Evolutionary conservation across 352 stramenopile species (phyloP).

Genomic region (Elongisporangium prolatum): DNA sequence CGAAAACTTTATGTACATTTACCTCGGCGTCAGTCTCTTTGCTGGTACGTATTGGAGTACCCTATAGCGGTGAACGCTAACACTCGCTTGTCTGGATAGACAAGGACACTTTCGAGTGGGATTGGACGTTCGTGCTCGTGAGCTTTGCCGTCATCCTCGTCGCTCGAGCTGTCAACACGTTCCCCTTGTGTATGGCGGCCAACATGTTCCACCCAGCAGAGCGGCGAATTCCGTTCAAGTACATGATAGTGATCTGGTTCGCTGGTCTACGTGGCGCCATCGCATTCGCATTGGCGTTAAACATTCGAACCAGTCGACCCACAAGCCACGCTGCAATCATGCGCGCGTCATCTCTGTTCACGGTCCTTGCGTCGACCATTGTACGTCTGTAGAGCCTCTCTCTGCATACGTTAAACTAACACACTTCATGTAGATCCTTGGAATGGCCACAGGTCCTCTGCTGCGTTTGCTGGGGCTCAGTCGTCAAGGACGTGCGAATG

Average conservation of each 20-base stretch:
- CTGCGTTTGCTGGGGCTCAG: slow-evolving; percentile 18
- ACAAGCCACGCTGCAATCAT: slow-evolving; percentile 34
- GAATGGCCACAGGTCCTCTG: slow-evolving; percentile 34
- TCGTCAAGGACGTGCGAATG: neutral
- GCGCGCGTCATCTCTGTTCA: slow-evolving; percentile 50
- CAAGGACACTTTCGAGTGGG: slow-evolving; percentile 26
- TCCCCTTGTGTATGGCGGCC: slow-evolving; percentile 29
- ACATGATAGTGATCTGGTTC: slow-evolving; percentile 71
- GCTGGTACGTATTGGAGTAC: no score
- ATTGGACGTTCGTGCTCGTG: slow-evolving; percentile 32
- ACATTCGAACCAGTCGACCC: slow-evolving; percentile 12
- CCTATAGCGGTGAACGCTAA: no score
- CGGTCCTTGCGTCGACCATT: slow-evolving; percentile 47
- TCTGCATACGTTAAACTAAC: neutral
- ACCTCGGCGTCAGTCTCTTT: slow-evolving; percentile 41
- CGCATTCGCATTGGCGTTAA: slow-evolving; percentile 62
- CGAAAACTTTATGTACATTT: slow-evolving; percentile 52
- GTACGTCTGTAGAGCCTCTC: slow-evolving; percentile 1
- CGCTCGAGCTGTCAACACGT: slow-evolving; percentile 27
- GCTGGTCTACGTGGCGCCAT: slow-evolving; percentile 80
- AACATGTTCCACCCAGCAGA: slow-evolving; percentile 17
- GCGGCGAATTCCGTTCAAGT: slow-evolving; percentile 23
- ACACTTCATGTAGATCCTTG: slow-evolving; percentile 13
- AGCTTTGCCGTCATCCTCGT: slow-evolving; percentile 23
- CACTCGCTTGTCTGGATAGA: no score